Conservation (phyloP, 2,329 filamentous ascomycete species). For the Pseudogymnoascus sp. region DNA sequence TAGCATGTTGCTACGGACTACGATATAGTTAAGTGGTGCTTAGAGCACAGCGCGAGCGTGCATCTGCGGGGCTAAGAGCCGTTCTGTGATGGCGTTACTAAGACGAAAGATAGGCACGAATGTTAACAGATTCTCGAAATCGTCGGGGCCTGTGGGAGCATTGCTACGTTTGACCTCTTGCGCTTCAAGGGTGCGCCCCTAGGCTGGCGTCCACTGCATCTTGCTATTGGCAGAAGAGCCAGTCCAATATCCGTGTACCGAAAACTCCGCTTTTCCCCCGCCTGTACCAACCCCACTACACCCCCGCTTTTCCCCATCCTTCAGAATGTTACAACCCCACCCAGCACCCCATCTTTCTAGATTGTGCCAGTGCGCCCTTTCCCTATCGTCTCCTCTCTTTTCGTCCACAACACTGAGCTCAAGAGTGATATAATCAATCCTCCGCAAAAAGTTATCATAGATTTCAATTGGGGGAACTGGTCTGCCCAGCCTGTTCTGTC, state of each 20-base stretch:
- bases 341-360: not conserved
- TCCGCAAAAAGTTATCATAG: not conserved
- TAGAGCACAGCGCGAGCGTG: constrained; percentile 8
- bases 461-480: not conserved
- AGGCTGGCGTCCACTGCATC: not conserved
- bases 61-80: not conserved
- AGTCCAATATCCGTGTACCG: not conserved
- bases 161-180: constrained; percentile 2
- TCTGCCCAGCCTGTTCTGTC: not conserved
- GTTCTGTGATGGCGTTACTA: not conserved
- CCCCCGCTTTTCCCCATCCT: not conserved
- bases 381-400: too few species aligned
- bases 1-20: constrained; percentile 6
- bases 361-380: not conserved
- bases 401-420: not conserved
- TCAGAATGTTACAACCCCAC: not conserved
- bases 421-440: not conserved
- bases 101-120: not conserved
- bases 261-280: not conserved
- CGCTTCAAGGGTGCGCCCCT: constrained; percentile 1
- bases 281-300: not conserved
- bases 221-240: too few species aligned
- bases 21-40: constrained; percentile 10
- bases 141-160: not conserved
- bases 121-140: not conserved